Base-by-base conservation (phyloP, 257 asterid species). In the Pogostemon cablin region DNA sequence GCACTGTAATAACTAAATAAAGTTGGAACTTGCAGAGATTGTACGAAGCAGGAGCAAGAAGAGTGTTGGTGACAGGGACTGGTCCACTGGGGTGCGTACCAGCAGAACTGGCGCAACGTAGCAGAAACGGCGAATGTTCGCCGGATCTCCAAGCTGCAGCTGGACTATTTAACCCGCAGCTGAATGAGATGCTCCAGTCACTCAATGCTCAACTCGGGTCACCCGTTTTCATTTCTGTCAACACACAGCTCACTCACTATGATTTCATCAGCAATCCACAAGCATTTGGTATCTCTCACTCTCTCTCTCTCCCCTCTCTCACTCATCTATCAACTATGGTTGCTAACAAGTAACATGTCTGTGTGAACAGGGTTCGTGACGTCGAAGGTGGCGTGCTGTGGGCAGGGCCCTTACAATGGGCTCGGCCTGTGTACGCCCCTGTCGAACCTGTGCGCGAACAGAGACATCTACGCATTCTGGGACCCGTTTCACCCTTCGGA, bases 21-120 rank as follows among this genome's bases (percentile, higher is more conserved):
- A 20, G 3, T 48, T 9, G 7, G 35, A 4, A 53, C 3, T 25
- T 20, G 57, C 89, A 93, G 99, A 84, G 86, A 9, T 69, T 91
- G 0, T 77, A 89, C n/a, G 86, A 81, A 0, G 41, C 85, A 56
- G 96, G 96, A 49, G 96, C 93, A 1, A 73, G 96, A 9, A 81
- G 92, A 71, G 92, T 93, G 3, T 57, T 93, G 35, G 98, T 93
- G 64, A 93, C 96, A 0, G 97, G 97, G 35, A 86, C 91, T 0
- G 99, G 99, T 0, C 98, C 99, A 3, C 58, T 93, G 49, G 99
- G 99, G 0, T 95, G 99, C 59, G 96, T 86, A 2, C 99, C 99
- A 2, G 89, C 93, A 0, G 89, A 84, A 54, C 78, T 88, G 4
- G 99, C 99, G 0, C 3, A 52, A 20, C 77, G 95, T 25, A 77